Evolutionary conservation across 2,329 filamentous ascomycete species (phyloP).

Genomic region (Aspergillus oerlinghausenensis): DNA sequence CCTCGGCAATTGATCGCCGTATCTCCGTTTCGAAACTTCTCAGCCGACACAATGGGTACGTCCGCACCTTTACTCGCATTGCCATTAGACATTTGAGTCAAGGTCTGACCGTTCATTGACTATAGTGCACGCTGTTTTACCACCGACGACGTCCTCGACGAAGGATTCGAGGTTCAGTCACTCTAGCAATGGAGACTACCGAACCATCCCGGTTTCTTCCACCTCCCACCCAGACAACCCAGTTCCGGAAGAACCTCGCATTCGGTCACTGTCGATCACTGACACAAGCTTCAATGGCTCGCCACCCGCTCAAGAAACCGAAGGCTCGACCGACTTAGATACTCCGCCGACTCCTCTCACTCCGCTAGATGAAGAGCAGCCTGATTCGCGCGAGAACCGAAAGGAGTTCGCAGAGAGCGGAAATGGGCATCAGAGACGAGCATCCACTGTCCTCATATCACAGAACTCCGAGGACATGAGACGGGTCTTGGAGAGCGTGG

Average conservation of each 20-base stretch:
- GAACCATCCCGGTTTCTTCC: slow-evolving; percentile 32
- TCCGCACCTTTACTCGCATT: not conserved
- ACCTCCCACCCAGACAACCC: slow-evolving; percentile 46
- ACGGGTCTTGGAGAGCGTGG: slow-evolving; percentile 52
- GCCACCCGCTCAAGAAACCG: slow-evolving; percentile 26
- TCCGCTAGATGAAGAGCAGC: slow-evolving; percentile 34
- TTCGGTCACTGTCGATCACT: slow-evolving; percentile 34
- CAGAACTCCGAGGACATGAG: slow-evolving; percentile 57
- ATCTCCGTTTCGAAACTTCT: not conserved
- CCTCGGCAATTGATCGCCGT: slow-evolving; percentile 2
- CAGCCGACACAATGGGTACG: slow-evolving; percentile 17
- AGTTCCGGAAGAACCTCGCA: slow-evolving; percentile 44
- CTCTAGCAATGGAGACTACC: slow-evolving; percentile 22
- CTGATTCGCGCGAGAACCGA: slow-evolving; percentile 29
- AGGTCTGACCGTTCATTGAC: not conserved
- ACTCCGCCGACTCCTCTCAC: slow-evolving; percentile 41
- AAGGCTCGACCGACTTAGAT: slow-evolving; percentile 34
- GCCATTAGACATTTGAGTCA: not conserved
- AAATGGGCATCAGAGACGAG: slow-evolving; percentile 34
- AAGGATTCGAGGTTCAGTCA: slow-evolving; percentile 20
- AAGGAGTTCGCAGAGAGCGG: slow-evolving; percentile 14
- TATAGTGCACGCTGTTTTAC: slow-evolving; percentile 29
- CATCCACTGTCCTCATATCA: slow-evolving; percentile 50
- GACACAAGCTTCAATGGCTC: slow-evolving; percentile 28
- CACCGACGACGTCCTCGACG: slow-evolving; percentile 21